Base-by-base conservation (phyloP, 805 yeast species). In the Zygosaccharomyces bisporus region DNA sequence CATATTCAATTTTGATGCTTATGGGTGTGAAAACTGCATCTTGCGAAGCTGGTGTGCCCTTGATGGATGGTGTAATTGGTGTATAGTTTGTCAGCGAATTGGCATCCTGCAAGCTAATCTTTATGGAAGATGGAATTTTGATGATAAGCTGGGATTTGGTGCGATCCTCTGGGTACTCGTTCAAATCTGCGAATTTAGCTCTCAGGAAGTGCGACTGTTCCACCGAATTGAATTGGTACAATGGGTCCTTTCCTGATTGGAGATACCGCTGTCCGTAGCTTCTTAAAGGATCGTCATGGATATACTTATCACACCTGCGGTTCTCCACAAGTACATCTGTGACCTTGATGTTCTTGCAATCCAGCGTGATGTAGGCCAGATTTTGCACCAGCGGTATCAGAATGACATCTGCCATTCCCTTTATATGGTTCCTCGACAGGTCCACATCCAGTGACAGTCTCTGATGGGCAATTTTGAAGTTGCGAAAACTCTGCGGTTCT, bases 321-420 rank as follows among this genome's bases (percentile, higher is more conserved):
- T 79, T 76, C 55, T 84, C 89, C 34, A 93, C 76, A 27, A 70
- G 70, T 4, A 88, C 83, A 19, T 77, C 76, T 18, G 75, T 73
- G 29, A 93, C 76, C 29, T 69, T 71, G 68, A 84, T 73, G 34
- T 86, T 87, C 42, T 95, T 77, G 47, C 95, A 86, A 61, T 93
- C 98, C 41, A 93, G 69, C 41, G 77, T 76, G 19, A 93, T 69
- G 8, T 69, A 68, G 45, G 76, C 77, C 35, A 91, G 67, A 1
- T 70, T 50, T 56, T 16, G 80, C 68, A 41, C 80, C 77, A 12
- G 78, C 0, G 99, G 97, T 13, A 86, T 72, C 2, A 90, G 71
- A 1, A 93, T 83, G 24, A 93, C 67, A 58, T 90, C 97, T 0
- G 97, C 88, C 52, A 77, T 74, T 12, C 98, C 99, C 0, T 57